Evolutionary conservation across 2,329 filamentous ascomycete genomes (phyloP), one percentile per base, ranked within the genome.

Genomic region (Colletotrichum eremochloae): DNA sequence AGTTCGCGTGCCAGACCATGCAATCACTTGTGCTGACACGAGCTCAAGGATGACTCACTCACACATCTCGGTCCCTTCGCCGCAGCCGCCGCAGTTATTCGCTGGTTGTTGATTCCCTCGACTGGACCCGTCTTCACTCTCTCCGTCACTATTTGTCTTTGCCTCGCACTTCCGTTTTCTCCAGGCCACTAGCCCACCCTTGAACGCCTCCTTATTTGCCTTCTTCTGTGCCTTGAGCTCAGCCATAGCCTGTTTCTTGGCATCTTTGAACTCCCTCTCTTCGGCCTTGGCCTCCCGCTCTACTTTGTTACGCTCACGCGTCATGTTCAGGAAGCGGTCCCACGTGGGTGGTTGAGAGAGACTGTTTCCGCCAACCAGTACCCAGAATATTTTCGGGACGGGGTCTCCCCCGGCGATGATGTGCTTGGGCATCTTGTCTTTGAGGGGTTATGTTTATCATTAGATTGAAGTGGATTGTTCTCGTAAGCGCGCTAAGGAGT

Each of bases 361-460:
- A 7, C 50, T 64, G 36, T 69, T 69, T 3, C 69, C 69, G 14
- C 69, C 69, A 20, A 72, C 60, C 53, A 69, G 38, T 15, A 69
- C 6, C 69, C 69, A 72, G 31, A 68, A 60, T 15, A 42, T 9
- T 61, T 15, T 61, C 29, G 69, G 60, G 18, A 72, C 40, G 31
- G 20, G 53, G 12, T 69, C 24, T 24, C 55, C 38, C 29, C 33
- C 33, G 18, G n/a, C 12, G 36, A 20, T 18, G 14, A 14, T 29
- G 31, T 63, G 8, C 12, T 68, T 55, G n/a, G 68, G 12, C 68
- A 71, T 71, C 44, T 29, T 33, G 9, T 20, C 24, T 36, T 24
- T 11, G 38, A 48, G 36, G 7, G 31, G n/a, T 52, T 61, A 18
- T 24, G 18, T 8, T 8, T 20, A 3, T 42, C 4, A 20, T 33